Evolutionary conservation across 345 rosid genomes (phyloP), one percentile per base, ranked within the genome.

Genomic region (Raphanus raphanistrum): DNA sequence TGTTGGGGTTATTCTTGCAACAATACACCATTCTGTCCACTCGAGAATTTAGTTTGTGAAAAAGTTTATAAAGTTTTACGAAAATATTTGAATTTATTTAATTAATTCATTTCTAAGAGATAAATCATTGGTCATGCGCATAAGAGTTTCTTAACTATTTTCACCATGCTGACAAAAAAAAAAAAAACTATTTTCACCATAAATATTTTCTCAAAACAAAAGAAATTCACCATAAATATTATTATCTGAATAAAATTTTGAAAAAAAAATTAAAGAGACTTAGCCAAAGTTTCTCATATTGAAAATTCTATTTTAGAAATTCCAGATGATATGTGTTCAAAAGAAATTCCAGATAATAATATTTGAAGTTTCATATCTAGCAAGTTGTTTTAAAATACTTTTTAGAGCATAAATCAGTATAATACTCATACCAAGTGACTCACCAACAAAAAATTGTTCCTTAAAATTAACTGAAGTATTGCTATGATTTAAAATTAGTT

Each of bases 1-100:
- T 48, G 66, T 78, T 66, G 72, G 25, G 72, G 72, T 32, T 57
- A 10, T 66, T 58, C 10, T 6, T 58, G 33, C 52, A 71, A 64
- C 48, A 62, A 32, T 41, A 63, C 10, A 50, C 21, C 8, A 50
- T n/a, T 50, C 55, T 45, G 16, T 13, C 36, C 43, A 38, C 21
- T 10, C 25, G 2, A 54, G 11, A 63, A 61, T 60, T 38, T 66
- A 65, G 54, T 59, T 21, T 57, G 61, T 57, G 71, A 43, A 55
- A 27, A 29, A 50, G 13, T 31, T 10, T 8, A 10, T 43, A 41
- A 28, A 3, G 57, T 63, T 63, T 31, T 32, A 45, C 13, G 52
- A 45, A 45, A 45, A 45, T 45, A 45, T 12, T 12, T 45, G 52
- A 45, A 12, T 45, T 12, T 45, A 32, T 31, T 31, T 16, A 63